Evolutionary conservation across 208 protist species (phyloP).

Genomic region (Borovskyia barvae): DNA sequence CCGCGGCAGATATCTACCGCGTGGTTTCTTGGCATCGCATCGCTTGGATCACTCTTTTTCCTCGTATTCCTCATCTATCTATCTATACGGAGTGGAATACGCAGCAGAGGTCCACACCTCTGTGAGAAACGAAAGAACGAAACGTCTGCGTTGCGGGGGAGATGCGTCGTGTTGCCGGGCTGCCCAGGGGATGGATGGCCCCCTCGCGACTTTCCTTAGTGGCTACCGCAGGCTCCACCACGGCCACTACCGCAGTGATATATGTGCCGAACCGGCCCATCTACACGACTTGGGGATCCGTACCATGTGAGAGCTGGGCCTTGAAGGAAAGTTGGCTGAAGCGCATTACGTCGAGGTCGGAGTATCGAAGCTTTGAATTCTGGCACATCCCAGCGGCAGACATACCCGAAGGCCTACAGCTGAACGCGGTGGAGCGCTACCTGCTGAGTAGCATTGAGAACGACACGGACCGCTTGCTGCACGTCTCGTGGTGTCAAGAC

Average conservation of each 20-base stretch:
- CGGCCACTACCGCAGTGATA: conserved; percentile 7
- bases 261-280: conserved; percentile 43
- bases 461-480: conserved; percentile 76
- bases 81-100: too few species aligned
- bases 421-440: conserved; percentile 71
- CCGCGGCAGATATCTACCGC: too few species aligned
- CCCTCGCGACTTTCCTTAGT: conserved; percentile 8
- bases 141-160: too few species aligned
- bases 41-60: too few species aligned
- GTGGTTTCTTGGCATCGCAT: too few species aligned
- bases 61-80: too few species aligned
- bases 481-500: conserved; percentile 83
- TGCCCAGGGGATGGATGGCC: too few species aligned
- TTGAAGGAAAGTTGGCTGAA: conserved; percentile 70
- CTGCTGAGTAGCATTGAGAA: conserved; percentile 83
- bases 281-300: conserved; percentile 82
- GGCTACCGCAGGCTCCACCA: conserved; percentile 9
- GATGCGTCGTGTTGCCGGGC: conserved; percentile 41
- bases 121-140: too few species aligned
- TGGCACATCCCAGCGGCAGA: conserved; percentile 75
- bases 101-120: too few species aligned
- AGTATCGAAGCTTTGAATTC: conserved; percentile 88
- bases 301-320: conserved; percentile 57
- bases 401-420: conserved; percentile 38
- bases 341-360: conserved; percentile 66